A percentile compares a stretch with the other conserved stretches of the same genome.
Evolutionary conservation across 2,329 filamentous ascomycete genomes (phyloP).

Genomic region (Gremmenia infestans): DNA sequence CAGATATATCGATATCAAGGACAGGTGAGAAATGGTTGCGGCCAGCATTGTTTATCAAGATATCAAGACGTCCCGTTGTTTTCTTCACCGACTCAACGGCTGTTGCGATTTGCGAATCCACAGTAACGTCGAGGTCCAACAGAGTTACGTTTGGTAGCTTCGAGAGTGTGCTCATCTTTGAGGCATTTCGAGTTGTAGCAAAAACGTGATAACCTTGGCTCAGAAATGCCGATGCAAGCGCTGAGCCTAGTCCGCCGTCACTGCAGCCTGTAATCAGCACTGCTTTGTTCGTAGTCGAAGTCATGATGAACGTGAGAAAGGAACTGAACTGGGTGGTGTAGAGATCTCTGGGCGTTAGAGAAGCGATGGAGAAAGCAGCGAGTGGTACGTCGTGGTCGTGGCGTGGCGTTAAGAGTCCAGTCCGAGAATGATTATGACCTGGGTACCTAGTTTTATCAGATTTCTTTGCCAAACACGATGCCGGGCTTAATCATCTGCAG

Average conservation of each 20-base stretch:
- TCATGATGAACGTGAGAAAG: background rate
- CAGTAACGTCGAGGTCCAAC: slow-evolving; percentile 35
- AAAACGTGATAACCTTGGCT: slow-evolving; percentile 33
- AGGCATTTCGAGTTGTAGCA: slow-evolving; percentile 34
- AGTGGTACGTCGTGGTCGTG: too few species aligned
- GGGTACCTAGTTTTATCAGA: too few species aligned
- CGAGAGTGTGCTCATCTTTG: slow-evolving; percentile 28
- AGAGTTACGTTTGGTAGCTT: slow-evolving; percentile 28
- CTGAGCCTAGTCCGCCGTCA: slow-evolving; percentile 35
- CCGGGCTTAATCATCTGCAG: too few species aligned
- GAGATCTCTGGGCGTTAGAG: too few species aligned
- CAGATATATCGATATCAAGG: slow-evolving; percentile 27
- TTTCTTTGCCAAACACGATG: too few species aligned
- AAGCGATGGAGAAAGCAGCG: too few species aligned
- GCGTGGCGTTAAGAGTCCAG: too few species aligned
- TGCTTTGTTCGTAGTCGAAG: background rate
- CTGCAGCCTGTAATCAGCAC: slow-evolving; percentile 35
- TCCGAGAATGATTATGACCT: too few species aligned
- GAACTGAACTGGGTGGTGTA: too few species aligned
- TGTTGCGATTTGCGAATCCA: slow-evolving; percentile 30
- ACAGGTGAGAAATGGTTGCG: slow-evolving; percentile 22
- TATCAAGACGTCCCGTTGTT: slow-evolving; percentile 34
- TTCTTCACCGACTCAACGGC: slow-evolving; percentile 30
- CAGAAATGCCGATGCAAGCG: slow-evolving; percentile 35
- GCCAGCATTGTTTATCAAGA: slow-evolving; percentile 41